Evolutionary conservation across 2,329 filamentous ascomycete genomes (phyloP), one percentile per base, ranked within the genome.

Genomic region (Incumbomyces delicatus): DNA sequence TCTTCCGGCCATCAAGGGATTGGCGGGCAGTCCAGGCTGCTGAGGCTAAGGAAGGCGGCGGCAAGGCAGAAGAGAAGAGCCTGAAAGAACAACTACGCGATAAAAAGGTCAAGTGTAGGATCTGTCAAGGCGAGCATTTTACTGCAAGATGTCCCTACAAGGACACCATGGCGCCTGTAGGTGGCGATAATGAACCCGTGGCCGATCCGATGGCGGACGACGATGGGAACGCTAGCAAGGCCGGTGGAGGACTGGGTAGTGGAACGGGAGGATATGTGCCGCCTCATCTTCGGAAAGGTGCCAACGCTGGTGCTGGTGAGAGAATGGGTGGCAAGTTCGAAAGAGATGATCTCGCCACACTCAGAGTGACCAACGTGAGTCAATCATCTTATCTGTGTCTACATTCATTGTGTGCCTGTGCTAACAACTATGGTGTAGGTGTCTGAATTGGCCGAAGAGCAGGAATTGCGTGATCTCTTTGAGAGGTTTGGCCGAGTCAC

Each of bases 101-200:
- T 74, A 95, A 95, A 80, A 94, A 95, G 75, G 94, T 98, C 76
- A 96, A 96, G 79, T 98, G 92, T 72, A 85, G 92, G 77, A 96
- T 98, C 66, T 98, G 92, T 74, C 86, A 83, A 66, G 92, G 90
- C 65, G 92, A 98, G 76, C 92, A 98, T 80, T 98, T 96, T 77
- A 98, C 92, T 35, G 90, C 90, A 58, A 84, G 92, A 67, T 98
- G 92, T 80, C 92, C 92, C 31, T 98, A 95, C 83, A 98, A 96
- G 76, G 92, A 96, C 67, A 98, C 90, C 60, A 95, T 98, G 88
- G 88, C 90, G 31, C 92, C 71, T 6, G 67, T 73, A 48, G 71
- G 71, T 35, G 71, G 73, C 56, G 52, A 64, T 16, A 53, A 60
- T 35, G 61, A 56, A 41, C 63, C 57, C 27, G 62, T 58, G 17